Evolutionary conservation across 2,329 filamentous ascomycete species (phyloP).

Genomic region (Alternaria longipes): DNA sequence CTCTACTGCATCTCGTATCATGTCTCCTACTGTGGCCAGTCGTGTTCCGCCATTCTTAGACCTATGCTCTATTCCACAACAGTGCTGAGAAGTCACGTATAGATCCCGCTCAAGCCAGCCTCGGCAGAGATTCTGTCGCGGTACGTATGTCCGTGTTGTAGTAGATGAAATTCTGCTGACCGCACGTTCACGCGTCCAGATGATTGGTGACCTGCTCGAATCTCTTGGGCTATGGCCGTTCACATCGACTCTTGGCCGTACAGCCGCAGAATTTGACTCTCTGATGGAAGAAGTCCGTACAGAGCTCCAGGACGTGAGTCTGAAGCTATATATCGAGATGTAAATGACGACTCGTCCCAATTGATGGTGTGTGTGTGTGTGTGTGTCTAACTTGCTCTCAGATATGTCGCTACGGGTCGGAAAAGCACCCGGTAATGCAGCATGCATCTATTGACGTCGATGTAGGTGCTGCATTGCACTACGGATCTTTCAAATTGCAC

Average conservation of each 20-base stretch:
- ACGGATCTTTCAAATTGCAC: not conserved
- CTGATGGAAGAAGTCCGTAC: conserved; percentile 41
- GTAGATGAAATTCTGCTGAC: not conserved
- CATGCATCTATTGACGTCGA: not conserved
- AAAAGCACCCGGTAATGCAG: conserved; percentile 33
- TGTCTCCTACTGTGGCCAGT: not conserved
- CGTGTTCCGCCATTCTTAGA: not conserved
- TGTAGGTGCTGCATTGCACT: not conserved
- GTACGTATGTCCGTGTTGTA: conserved; percentile 8
- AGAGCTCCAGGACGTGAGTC: conserved; percentile 39
- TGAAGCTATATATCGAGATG: conserved; percentile 51
- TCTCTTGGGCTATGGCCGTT: conserved; percentile 51
- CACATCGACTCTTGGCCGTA: conserved; percentile 44
- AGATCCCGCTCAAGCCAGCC: conserved; percentile 43
- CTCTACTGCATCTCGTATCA: not conserved
- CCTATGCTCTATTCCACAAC: not conserved
- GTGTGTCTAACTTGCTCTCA: conserved; percentile 24
- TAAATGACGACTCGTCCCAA: conserved; percentile 26
- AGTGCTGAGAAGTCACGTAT: conserved; percentile 6
- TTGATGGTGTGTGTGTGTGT: not conserved
- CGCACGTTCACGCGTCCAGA: conserved; percentile 7
- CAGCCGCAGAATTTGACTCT: conserved; percentile 38
- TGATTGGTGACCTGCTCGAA: conserved; percentile 48
- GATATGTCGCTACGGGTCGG: conserved; percentile 47
- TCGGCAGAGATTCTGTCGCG: conserved; percentile 39